Evolutionary conservation across 257 asterid species (phyloP).

Genomic region (Lycium ferocissimum): DNA sequence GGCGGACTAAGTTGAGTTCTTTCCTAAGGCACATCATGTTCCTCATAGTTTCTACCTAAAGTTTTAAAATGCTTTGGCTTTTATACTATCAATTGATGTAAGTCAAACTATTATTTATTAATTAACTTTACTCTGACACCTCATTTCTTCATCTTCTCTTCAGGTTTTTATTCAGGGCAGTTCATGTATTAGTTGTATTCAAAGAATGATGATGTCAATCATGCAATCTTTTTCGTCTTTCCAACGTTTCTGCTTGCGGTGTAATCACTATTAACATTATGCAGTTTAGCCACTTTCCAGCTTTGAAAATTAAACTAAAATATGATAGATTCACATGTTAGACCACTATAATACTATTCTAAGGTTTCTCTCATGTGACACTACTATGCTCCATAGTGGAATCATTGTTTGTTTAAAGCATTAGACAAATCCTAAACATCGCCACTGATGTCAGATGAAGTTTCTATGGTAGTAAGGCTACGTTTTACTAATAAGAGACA

Average conservation of each 20-base stretch:
- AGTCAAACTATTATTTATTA: background rate
- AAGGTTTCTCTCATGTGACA: background rate
- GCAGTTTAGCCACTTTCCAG: background rate
- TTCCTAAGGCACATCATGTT: background rate
- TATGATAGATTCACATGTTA: background rate
- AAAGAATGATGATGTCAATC: background rate
- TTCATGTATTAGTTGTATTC: background rate
- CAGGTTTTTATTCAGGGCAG: background rate
- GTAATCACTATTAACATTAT: background rate
- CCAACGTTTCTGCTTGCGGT: background rate
- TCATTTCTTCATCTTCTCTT: background rate
- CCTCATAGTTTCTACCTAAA: background rate
- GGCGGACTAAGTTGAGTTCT: too few relatives aligned
- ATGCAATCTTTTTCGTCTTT: background rate
- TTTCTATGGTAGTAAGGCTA: background rate
- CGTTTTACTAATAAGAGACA: background rate
- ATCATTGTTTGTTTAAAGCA: background rate
- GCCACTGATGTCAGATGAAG: background rate
- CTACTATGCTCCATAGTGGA: background rate
- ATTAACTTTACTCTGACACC: background rate
- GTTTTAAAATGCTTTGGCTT: background rate
- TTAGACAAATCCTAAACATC: background rate
- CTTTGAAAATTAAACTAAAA: background rate
- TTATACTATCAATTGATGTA: background rate
- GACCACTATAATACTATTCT: background rate